Percentiles rank a stretch among this genome's conserved stretches.
These are phyloP conservation scores for Phytophthora tentaculata DNA, from an alignment of 352 stramenopile genomes.

Conservation along the genomic window DNA sequence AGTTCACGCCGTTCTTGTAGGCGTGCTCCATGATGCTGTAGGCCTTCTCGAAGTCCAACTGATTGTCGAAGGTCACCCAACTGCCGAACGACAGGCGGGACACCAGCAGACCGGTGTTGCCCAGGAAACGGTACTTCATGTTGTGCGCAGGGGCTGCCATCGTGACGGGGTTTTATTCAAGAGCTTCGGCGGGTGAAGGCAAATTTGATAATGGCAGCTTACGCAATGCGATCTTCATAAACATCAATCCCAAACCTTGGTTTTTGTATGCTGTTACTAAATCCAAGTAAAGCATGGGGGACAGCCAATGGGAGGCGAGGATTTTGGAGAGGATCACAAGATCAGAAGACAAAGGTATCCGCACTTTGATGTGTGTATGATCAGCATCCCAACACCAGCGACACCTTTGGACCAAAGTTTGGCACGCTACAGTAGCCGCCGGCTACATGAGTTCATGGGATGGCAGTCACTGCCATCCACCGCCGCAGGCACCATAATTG, in stretches of 20 bases:
- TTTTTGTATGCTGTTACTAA: slow-evolving; percentile 1
- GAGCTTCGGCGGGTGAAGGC: slow-evolving; percentile 20
- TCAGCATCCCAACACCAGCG: neutral
- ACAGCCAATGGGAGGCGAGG: slow-evolving; percentile 2
- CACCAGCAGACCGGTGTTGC: slow-evolving; percentile 57
- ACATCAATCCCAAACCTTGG: slow-evolving; percentile 3
- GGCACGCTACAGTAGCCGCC: no score
- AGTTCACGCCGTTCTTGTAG: slow-evolving; percentile 72
- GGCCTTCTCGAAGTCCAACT: slow-evolving; percentile 63
- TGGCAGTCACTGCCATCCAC: no score
- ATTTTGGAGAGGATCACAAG: neutral
- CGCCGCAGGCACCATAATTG: no score
- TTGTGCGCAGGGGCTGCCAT: slow-evolving; percentile 37
- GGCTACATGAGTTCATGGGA: no score
- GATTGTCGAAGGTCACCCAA: slow-evolving; percentile 57
- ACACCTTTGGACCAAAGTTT: neutral
- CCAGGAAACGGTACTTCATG: slow-evolving; percentile 72
- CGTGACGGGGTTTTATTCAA: neutral
- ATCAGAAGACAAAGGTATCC: neutral
- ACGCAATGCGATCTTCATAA: slow-evolving; percentile 10
- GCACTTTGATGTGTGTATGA: neutral
- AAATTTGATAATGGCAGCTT: slow-evolving; percentile 40
- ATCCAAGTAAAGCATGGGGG: neutral
- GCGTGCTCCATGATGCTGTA: slow-evolving; percentile 66
- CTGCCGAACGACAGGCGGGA: slow-evolving; percentile 61